phyloP scores from a whole-genome alignment of 352 stramenopile genomes.

The Globisporangium polare region DNA sequence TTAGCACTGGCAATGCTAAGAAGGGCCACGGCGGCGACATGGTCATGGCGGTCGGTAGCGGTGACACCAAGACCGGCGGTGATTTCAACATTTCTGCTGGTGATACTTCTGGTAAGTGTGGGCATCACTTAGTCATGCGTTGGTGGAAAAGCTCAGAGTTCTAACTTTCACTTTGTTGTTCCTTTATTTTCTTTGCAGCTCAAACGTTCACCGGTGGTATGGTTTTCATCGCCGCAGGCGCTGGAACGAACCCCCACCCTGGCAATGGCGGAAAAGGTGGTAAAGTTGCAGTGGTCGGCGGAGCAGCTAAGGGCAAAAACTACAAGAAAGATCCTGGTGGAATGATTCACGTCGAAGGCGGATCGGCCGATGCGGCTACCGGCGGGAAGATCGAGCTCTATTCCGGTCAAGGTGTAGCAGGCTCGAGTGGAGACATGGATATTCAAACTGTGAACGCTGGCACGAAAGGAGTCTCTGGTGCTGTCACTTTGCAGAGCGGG shows the following conservation, averaged over 20 bases:
- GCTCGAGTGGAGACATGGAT: constrained; percentile 66
- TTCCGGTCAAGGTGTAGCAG: constrained; percentile 36
- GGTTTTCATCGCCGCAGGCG: constrained; percentile 43
- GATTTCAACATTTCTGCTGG: constrained; percentile 65
- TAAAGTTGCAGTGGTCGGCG: constrained; percentile 43
- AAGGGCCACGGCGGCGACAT: constrained; percentile 47
- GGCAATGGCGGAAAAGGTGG: constrained; percentile 64
- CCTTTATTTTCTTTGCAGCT: constrained; percentile 24
- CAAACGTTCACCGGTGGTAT: constrained; percentile 33
- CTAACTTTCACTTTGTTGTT: constrained; percentile 14
- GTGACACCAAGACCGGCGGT: constrained; percentile 33
- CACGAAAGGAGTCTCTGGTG: constrained; percentile 74
- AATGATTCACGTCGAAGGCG: constrained; percentile 57
- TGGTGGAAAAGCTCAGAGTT: neutral
- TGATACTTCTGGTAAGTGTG: constrained; percentile 50
- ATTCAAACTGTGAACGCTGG: constrained; percentile 68
- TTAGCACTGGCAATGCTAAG: constrained; percentile 31
- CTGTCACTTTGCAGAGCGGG: constrained; percentile 66
- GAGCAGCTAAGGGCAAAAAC: constrained; percentile 50
- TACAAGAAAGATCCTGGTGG: constrained; percentile 43
- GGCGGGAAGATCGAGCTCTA: constrained; percentile 64
- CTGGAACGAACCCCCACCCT: constrained; percentile 39
- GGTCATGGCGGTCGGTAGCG: constrained; percentile 25
- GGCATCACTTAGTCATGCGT: neutral
- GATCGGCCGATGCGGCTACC: constrained; percentile 37